phyloP scores from a whole-genome alignment of 2,329 filamentous ascomycete species.

The Pseudocercospora cruenta region DNA sequence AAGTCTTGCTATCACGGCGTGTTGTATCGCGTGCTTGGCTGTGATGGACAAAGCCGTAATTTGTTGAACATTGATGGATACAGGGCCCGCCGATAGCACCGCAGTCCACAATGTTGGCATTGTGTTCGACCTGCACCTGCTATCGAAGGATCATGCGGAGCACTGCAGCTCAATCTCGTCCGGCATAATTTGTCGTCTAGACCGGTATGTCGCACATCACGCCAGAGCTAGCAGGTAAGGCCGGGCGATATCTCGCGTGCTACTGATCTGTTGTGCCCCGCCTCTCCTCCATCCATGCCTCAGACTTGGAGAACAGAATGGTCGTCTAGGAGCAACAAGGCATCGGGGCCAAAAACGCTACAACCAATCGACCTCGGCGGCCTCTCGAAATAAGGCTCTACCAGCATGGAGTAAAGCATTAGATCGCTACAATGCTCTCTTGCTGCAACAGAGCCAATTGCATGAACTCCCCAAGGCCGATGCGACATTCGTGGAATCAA shows the following conservation, averaged over 20 bases:
- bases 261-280: background rate
- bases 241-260: too few relatives aligned
- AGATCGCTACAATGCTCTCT: conserved; percentile 22
- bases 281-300: background rate
- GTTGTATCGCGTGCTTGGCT: too few relatives aligned
- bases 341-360: background rate
- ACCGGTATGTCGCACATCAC: background rate
- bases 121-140: background rate
- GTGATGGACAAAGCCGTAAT: too few relatives aligned
- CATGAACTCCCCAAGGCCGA: conserved; percentile 24
- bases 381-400: background rate
- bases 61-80: background rate
- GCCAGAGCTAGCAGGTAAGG: background rate
- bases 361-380: background rate
- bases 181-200: background rate
- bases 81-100: background rate
- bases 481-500: conserved; percentile 21
- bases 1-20: too few relatives aligned
- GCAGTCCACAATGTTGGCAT: background rate
- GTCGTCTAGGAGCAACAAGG: background rate
- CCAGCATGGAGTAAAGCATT: conserved; percentile 12
- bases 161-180: background rate
- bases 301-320: background rate
- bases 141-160: conserved; percentile 1
- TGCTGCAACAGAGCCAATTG: conserved; percentile 24